These are phyloP conservation scores for Papilionanthe hybrid DNA, from an alignment of 116 monocot species.

Conservation along the genomic window DNA sequence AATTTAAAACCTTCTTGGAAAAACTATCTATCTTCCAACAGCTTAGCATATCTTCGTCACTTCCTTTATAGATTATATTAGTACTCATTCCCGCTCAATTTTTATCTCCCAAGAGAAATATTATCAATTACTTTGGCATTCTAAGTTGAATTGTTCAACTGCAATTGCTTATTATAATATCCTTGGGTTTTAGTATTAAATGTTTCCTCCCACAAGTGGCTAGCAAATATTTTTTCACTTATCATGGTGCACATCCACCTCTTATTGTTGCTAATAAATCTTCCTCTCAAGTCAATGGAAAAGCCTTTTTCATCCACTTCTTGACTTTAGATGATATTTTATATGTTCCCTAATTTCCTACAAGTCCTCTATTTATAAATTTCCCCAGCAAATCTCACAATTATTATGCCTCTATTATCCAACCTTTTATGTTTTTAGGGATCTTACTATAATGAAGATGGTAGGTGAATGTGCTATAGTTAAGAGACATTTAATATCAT, in stretches of 20 bases:
- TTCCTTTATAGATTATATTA: not conserved
- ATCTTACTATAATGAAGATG: not conserved
- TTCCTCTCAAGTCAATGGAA: not conserved
- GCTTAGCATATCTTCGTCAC: not conserved
- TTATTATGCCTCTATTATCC: not conserved
- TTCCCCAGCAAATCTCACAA: not conserved
- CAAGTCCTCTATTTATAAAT: not conserved
- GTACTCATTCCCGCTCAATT: not conserved
- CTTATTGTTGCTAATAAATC: not conserved
- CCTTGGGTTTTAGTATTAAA: not conserved
- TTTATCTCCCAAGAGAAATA: not conserved
- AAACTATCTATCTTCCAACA: no score
- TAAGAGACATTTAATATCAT: not conserved
- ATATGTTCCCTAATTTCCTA: not conserved
- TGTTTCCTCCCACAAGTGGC: not conserved
- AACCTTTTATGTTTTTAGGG: not conserved
- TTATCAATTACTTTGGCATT: not conserved
- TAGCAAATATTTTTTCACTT: not conserved
- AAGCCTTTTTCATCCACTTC: not conserved
- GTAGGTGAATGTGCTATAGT: no score
- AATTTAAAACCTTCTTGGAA: no score
- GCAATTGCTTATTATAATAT: not conserved
- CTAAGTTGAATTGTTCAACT: not conserved
- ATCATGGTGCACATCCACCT: not conserved
- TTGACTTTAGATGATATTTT: not conserved